Percentiles rank a stretch among this genome's conserved stretches.
These are phyloP conservation scores for Auriscalpium vulgare DNA, from an alignment of 768 basidiomycete species.

Conservation along the genomic window DNA sequence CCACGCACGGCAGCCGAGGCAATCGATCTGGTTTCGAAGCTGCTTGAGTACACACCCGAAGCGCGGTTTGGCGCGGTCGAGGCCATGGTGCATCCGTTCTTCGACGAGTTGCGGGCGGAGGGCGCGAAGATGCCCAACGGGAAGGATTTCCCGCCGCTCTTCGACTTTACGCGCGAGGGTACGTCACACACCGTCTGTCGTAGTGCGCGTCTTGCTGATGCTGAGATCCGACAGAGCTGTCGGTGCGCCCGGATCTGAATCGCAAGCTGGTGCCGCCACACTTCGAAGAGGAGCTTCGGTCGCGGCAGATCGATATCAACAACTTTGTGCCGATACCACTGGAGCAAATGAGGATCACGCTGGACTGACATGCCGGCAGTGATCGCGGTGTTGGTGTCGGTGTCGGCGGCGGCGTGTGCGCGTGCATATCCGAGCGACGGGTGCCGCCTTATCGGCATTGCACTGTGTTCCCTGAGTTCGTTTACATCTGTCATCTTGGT, in stretches of 20 bases:
- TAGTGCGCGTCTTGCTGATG: too few relatives aligned
- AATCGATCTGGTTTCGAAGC: constrained; percentile 89
- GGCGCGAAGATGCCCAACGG: constrained; percentile 95
- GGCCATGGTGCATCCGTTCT: constrained; percentile 93
- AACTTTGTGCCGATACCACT: constrained; percentile 96
- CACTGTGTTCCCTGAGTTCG: not conserved
- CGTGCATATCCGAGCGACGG: not conserved
- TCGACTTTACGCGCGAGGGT: constrained; percentile 97
- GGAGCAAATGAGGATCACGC: constrained; percentile 88
- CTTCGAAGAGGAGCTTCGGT: constrained; percentile 83
- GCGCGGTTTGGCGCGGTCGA: constrained; percentile 84
- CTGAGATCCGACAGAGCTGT: constrained; percentile 61
- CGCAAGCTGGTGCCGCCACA: constrained; percentile 84
- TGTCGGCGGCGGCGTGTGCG: not conserved
- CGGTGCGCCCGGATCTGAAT: constrained; percentile 91
- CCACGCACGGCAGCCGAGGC: constrained; percentile 95
- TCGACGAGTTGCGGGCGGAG: constrained; percentile 88
- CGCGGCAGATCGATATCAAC: constrained; percentile 79
- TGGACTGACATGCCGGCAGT: constrained; percentile 46
- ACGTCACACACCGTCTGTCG: constrained; percentile 23
- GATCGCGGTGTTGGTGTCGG: not conserved
- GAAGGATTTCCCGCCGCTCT: constrained; percentile 89
- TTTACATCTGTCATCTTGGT: not conserved
- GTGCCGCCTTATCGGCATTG: not conserved
- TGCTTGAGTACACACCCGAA: constrained; percentile 97